phyloP scores from a whole-genome alignment of 371 early-diverging fungal species.

The Rhizopus stolonifer region DNA sequence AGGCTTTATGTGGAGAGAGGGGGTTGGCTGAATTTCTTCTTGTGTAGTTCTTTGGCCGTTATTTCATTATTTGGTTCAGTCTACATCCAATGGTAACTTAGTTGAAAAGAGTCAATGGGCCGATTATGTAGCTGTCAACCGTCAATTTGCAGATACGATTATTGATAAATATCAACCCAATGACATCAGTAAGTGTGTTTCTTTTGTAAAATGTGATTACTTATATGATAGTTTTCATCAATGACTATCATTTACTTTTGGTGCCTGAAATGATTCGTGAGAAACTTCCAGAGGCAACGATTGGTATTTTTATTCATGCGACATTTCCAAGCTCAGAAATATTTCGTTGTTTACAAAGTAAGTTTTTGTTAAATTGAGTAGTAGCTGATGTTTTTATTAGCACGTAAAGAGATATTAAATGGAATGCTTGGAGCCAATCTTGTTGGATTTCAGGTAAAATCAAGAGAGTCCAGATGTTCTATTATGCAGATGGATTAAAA shows the following conservation, averaged over 20 bases:
- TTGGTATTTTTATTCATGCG: conserved; percentile 97
- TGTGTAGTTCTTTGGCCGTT: conserved; percentile 96
- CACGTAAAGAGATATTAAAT: conserved; percentile 82
- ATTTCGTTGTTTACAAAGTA: conserved; percentile 89
- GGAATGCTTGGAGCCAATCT: conserved; percentile 89
- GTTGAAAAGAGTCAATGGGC: conserved; percentile 75
- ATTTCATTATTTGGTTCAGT: conserved; percentile 92
- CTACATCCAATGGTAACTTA: conserved; percentile 55
- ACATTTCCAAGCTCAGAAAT: conserved; percentile 96
- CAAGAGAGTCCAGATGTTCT: background rate
- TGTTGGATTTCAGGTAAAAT: conserved; percentile 81
- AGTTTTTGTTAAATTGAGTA: conserved; percentile 31
- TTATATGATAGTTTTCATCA: conserved; percentile 83
- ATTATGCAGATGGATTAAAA: background rate
- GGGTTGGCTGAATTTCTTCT: too few relatives aligned
- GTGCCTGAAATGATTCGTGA: conserved; percentile 88
- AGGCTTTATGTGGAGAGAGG: too few relatives aligned
- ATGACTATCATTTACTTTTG: conserved; percentile 97
- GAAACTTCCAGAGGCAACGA: conserved; percentile 76
- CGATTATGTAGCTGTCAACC: conserved; percentile 86
- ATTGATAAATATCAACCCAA: conserved; percentile 69
- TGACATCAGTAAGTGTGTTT: conserved; percentile 72
- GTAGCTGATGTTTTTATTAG: conserved; percentile 45
- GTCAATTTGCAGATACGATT: conserved; percentile 78
- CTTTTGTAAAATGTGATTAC: background rate